Conservation (phyloP, 192 early-diverging fungal genomes). For the Coemansia erecta region DNA sequence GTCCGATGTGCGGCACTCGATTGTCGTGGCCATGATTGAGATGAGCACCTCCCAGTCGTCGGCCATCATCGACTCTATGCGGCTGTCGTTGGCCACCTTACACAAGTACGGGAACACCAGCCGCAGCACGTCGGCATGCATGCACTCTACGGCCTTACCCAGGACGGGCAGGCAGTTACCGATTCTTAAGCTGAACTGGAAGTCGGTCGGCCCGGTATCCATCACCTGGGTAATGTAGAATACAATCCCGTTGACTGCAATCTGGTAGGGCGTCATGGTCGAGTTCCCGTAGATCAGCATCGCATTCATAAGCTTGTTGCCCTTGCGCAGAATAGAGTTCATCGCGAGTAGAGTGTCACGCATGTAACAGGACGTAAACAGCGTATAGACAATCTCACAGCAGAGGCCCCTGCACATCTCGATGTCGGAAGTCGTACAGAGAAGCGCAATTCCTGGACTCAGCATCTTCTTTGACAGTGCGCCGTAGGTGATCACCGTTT, state of each 20-base stretch:
- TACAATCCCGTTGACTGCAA: conserved; percentile 50
- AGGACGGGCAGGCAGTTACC: conserved; percentile 52
- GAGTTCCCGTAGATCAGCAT: conserved; percentile 18
- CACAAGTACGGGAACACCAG: conserved; percentile 50
- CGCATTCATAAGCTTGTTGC: conserved; percentile 23
- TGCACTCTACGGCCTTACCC: conserved; percentile 39
- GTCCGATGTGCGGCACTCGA: conserved; percentile 23
- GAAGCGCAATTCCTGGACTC: conserved; percentile 22
- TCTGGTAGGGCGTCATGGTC: conserved; percentile 38
- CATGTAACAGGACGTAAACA: conserved; percentile 54
- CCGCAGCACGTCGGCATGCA: conserved; percentile 39
- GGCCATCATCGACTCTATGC: conserved; percentile 33
- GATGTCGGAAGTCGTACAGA: conserved; percentile 43
- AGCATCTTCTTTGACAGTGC: conserved; percentile 34
- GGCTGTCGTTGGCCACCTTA: conserved; percentile 43
- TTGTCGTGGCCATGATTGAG: conserved; percentile 30
- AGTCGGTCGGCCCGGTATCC: conserved; percentile 45
- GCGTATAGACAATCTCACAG: conserved; percentile 38
- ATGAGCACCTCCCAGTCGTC: conserved; percentile 44
- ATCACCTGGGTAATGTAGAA: conserved; percentile 51
- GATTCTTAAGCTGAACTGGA: conserved; percentile 50
- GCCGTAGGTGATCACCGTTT: conserved; percentile 46
- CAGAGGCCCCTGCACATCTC: conserved; percentile 27
- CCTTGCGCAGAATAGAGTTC: conserved; percentile 42
- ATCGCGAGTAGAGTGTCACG: conserved; percentile 45